These are phyloP conservation scores for Pleurotus citrinopileatus DNA, from an alignment of 768 basidiomycete species.

Conservation along the genomic window DNA sequence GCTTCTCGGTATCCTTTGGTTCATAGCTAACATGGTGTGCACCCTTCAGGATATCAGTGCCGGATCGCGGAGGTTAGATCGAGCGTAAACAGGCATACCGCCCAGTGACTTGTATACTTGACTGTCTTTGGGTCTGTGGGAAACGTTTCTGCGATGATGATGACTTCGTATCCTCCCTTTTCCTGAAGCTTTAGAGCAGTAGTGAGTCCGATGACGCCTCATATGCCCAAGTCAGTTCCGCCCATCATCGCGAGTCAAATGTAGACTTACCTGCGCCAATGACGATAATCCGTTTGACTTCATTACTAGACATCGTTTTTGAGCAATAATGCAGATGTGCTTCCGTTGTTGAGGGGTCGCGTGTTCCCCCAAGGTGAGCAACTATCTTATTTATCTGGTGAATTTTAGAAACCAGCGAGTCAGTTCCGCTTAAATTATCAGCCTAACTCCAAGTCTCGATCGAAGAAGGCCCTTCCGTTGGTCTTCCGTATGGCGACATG, in stretches of 20 bases:
- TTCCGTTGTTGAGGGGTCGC: too few species aligned
- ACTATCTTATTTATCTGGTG: too few species aligned
- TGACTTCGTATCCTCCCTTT: conserved; percentile 57
- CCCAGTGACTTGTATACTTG: conserved; percentile 80
- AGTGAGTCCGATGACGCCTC: conserved; percentile 80
- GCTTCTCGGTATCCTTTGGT: conserved; percentile 47
- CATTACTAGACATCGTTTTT: background rate
- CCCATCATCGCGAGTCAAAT: background rate
- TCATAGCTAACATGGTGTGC: conserved; percentile 74
- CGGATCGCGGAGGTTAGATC: background rate
- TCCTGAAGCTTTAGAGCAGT: conserved; percentile 73
- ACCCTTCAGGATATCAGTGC: conserved; percentile 46
- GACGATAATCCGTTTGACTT: conserved; percentile 29
- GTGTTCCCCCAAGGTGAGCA: too few species aligned
- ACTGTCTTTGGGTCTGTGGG: conserved; percentile 74
- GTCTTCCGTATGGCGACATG: background rate
- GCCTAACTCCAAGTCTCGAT: too few species aligned
- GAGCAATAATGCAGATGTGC: background rate
- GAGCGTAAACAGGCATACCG: conserved; percentile 43
- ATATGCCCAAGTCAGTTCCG: conserved; percentile 5
- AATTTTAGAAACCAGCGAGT: too few species aligned
- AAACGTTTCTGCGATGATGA: conserved; percentile 66
- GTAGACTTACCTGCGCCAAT: conserved; percentile 36
- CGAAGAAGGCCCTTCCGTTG: background rate
- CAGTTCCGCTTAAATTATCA: too few species aligned